Conservation (phyloP, 1,284 basidiomycete genomes). For the Inonotus hispidus region DNA sequence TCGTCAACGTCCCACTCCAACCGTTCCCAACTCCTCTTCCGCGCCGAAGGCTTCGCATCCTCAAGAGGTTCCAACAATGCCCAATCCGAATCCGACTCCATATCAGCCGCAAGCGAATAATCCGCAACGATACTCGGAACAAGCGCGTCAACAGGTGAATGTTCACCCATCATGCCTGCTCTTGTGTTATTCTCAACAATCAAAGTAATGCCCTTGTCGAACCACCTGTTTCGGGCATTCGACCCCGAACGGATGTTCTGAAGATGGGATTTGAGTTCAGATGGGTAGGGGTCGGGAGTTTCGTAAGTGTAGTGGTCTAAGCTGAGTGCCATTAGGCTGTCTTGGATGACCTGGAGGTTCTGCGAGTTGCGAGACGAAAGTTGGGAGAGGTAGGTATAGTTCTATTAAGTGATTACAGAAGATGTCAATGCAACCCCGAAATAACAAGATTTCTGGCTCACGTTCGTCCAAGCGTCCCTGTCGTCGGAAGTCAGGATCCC, state of each 20-base stretch:
- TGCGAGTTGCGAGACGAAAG: slow-evolving; percentile 62
- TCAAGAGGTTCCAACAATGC: background rate
- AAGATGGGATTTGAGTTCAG: slow-evolving; percentile 71
- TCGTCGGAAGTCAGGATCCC: slow-evolving; percentile 78
- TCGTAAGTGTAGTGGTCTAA: slow-evolving; percentile 52
- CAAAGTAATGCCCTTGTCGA: slow-evolving; percentile 85
- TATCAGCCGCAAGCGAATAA: slow-evolving; percentile 66
- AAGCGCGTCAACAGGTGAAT: slow-evolving; percentile 88
- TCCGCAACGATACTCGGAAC: slow-evolving; percentile 90
- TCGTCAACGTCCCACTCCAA: slow-evolving; percentile 78
- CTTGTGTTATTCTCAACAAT: slow-evolving; percentile 84
- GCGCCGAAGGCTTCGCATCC: background rate
- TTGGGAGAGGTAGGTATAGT: slow-evolving; percentile 65
- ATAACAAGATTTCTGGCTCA: slow-evolving; percentile 31
- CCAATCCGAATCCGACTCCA: slow-evolving; percentile 42
- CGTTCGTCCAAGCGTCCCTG: slow-evolving; percentile 81
- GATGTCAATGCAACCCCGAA: slow-evolving; percentile 20
- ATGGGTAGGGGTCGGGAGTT: slow-evolving; percentile 28
- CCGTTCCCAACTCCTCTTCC: slow-evolving; percentile 48
- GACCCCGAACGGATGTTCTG: slow-evolving; percentile 69
- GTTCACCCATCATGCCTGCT: slow-evolving; percentile 88
- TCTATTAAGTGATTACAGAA: slow-evolving; percentile 37
- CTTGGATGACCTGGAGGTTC: slow-evolving; percentile 59
- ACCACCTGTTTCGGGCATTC: slow-evolving; percentile 83
- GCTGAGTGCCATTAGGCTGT: slow-evolving; percentile 73